These are phyloP conservation scores for Barbatosphaeria neglecta DNA, from an alignment of 495 filamentous ascomycete genomes.

Conservation along the genomic window DNA sequence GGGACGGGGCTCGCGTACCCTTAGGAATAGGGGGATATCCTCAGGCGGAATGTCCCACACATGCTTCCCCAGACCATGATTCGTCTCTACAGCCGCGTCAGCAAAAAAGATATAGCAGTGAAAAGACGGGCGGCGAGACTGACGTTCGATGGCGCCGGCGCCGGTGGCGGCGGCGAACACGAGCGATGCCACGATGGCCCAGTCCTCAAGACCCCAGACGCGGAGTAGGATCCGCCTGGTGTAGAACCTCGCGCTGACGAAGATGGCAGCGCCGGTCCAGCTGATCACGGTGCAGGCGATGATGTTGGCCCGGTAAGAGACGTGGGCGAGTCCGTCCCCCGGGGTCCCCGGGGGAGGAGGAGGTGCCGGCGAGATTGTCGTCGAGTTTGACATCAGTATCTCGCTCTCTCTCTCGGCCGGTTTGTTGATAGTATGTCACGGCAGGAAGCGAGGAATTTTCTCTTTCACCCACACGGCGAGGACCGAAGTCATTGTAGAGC, in stretches of 20 bases:
- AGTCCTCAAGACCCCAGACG: conserved; percentile 13
- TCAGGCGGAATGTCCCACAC: conserved; percentile 5
- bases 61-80: conserved; percentile 12
- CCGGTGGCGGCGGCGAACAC: conserved; percentile 10
- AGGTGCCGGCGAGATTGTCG: neutral
- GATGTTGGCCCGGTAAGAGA: conserved; percentile 11
- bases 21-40: conserved; percentile 4
- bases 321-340: neutral
- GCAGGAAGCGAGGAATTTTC: too few relatives aligned
- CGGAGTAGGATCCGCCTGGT: conserved; percentile 6
- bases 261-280: conserved; percentile 7
- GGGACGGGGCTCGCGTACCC: conserved; percentile 2
- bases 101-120: neutral
- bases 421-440: too few relatives aligned
- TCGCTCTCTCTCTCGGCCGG: too few relatives aligned
- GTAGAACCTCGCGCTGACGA: conserved; percentile 15
- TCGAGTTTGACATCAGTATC: neutral
- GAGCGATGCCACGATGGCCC: conserved; percentile 11
- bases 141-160: conserved; percentile 10
- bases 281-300: conserved; percentile 12
- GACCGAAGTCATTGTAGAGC: too few relatives aligned
- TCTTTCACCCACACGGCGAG: too few relatives aligned
- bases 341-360: neutral
- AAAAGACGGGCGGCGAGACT: neutral
- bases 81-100: conserved; percentile 4